Evolutionary conservation across 2,329 filamentous ascomycete genomes (phyloP).

Genomic region (Xylaria sp.): DNA sequence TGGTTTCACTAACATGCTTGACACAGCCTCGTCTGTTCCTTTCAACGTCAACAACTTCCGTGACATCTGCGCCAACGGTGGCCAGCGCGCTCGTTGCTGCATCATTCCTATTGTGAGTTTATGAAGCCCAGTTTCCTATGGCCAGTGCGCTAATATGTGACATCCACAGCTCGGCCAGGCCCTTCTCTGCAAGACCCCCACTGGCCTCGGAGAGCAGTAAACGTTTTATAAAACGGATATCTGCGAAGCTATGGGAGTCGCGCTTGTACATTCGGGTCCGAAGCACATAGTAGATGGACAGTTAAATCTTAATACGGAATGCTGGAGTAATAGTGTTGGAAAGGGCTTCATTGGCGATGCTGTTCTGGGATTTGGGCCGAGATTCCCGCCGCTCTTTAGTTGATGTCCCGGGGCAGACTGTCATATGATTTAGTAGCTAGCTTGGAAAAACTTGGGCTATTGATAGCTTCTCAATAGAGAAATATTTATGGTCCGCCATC

Average conservation of each 20-base stretch:
- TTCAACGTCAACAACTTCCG: conserved; percentile 50
- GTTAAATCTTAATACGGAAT: neutral
- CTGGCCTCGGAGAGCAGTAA: conserved; percentile 34
- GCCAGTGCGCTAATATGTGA: neutral
- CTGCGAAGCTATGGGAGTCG: neutral
- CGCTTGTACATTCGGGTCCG: neutral
- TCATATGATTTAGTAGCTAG: neutral
- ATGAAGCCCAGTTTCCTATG: neutral
- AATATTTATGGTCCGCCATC: neutral
- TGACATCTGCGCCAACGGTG: conserved; percentile 47
- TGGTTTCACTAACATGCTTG: neutral
- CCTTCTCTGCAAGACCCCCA: conserved; percentile 43
- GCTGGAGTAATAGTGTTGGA: neutral
- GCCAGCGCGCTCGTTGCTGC: conserved; percentile 59
- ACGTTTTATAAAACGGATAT: neutral
- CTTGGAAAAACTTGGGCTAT: conserved; percentile 9
- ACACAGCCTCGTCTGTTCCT: conserved; percentile 46
- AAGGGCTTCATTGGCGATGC: conserved; percentile 7
- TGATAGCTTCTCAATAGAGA: conserved; percentile 15
- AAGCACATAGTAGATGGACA: neutral
- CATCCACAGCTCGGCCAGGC: conserved; percentile 37
- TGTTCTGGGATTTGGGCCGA: conserved; percentile 9
- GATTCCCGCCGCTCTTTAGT: neutral
- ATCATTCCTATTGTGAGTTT: conserved; percentile 49
- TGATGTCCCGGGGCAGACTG: neutral